Evolutionary conservation across 2,329 filamentous ascomycete genomes (phyloP), one percentile per base, ranked within the genome.

Genomic region (Microdochium paspali): DNA sequence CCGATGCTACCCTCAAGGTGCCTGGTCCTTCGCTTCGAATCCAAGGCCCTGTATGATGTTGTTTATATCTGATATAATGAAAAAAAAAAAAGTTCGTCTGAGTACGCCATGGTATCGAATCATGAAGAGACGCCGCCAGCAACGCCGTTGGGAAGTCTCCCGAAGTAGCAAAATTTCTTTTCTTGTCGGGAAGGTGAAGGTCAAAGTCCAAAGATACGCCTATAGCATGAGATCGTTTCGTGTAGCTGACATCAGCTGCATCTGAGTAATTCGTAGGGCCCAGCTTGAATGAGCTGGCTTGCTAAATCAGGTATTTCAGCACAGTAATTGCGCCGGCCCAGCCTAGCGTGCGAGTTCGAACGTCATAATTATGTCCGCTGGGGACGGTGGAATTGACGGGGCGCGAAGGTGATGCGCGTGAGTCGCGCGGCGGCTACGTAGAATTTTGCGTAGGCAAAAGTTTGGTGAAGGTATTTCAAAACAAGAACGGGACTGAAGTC

Each of bases 121-220:
- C 35, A 20, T 40, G 3, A 40, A 40, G 48, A 48, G 53, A 54
- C 52, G 50, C 54, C 51, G 50, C 51, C 49, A 53, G 52, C 50
- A 55, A 58, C 56, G 54, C 56, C 56, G 50, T 53, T 55, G 42
- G 56, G 56, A 35, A 21, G 5, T 15, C 23, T 15, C 13, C 13
- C 54, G 54, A 53, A 54, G 46, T 51, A 52, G 46, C 46, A 51
- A 48, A 47, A 44, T 51, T 49, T 50, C 50, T 46, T 50, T 49
- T 40, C 53, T 48, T 51, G 50, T 53, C 51, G 49, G 50, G 49
- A 45, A 46, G 54, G 48, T 53, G 53, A 50, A 47, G 53, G 48
- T 46, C 50, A 40, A 52, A 56, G 48, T 49, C 53, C 48, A 54
- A 55, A 56, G 49, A 46, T 28, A 48, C 51, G 55, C 56, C 52